phyloP scores from a whole-genome alignment of 192 early-diverging fungal species.

The Mortierella alpina region DNA sequence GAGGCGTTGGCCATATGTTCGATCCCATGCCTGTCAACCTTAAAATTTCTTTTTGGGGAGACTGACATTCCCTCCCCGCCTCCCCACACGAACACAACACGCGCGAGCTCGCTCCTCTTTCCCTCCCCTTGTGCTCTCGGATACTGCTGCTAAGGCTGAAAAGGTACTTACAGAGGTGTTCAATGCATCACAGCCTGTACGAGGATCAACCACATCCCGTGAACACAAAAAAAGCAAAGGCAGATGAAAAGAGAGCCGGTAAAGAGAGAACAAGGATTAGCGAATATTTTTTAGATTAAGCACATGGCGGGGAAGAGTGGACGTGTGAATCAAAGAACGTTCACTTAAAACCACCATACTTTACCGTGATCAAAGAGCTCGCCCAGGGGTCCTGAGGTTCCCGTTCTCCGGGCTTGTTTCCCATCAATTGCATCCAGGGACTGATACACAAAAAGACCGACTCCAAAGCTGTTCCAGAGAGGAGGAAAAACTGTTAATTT shows the following conservation, averaged over 20 bases:
- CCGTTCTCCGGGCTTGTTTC: conserved; percentile 93
- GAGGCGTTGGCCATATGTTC: neutral
- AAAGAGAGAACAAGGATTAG: conserved; percentile 1
- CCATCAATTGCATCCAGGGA: conserved; percentile 95
- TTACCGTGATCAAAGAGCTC: conserved; percentile 97
- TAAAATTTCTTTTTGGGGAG: conserved; percentile 26
- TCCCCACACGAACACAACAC: neutral
- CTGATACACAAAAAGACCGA: conserved; percentile 90
- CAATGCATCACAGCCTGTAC: conserved; percentile 67
- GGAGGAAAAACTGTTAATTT: neutral
- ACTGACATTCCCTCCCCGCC: neutral
- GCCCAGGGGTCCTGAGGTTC: conserved; percentile 87
- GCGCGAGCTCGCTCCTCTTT: neutral
- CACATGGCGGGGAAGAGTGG: neutral
- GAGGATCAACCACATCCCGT: neutral
- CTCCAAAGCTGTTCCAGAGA: conserved; percentile 60
- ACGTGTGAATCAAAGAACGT: neutral
- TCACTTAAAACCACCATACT: neutral
- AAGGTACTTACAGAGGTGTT: conserved; percentile 60
- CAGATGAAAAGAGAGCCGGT: neutral
- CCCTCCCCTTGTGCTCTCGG: neutral
- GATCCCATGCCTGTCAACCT: conserved; percentile 11
- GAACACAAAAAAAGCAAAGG: neutral
- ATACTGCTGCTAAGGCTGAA: no score
- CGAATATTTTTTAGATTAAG: neutral